Evolutionary conservation across 1,284 basidiomycete species (phyloP).

Genomic region (Apiotrichum veenhuisii): DNA sequence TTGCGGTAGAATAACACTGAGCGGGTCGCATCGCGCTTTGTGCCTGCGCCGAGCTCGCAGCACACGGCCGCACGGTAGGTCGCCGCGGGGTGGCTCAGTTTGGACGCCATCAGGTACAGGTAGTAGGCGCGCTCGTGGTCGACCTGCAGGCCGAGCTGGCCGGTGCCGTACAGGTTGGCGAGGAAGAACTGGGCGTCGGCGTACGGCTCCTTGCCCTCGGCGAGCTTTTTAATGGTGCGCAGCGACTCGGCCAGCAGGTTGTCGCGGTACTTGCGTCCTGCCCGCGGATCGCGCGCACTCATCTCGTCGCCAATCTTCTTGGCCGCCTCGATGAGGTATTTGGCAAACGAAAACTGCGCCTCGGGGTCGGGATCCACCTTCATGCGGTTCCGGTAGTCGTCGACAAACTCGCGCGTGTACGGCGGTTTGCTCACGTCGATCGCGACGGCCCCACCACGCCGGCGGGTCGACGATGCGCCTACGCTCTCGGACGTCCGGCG

Average conservation of each 20-base stretch:
- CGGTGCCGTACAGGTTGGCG: conserved; percentile 95
- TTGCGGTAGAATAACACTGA: conserved; percentile 96
- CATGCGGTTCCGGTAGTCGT: conserved; percentile 93
- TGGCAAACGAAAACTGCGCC: conserved; percentile 95
- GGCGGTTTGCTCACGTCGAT: conserved; percentile 81
- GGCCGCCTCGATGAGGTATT: conserved; percentile 98
- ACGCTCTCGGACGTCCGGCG: conserved; percentile 53
- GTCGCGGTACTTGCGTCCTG: conserved; percentile 79
- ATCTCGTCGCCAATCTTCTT: conserved; percentile 86
- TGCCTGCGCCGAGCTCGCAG: conserved; percentile 99
- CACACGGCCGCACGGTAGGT: conserved; percentile 98
- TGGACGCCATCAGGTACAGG: conserved; percentile 94
- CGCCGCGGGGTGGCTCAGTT: conserved; percentile 92
- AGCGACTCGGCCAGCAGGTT: conserved; percentile 80
- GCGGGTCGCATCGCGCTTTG: conserved; percentile 76
- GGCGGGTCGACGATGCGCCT: conserved; percentile 52
- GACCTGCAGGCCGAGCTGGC: conserved; percentile 85
- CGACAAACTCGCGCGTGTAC: conserved; percentile 93
- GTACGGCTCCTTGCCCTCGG: conserved; percentile 62
- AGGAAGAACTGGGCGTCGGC: conserved; percentile 99
- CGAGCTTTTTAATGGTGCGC: conserved; percentile 82
- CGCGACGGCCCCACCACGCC: conserved; percentile 58
- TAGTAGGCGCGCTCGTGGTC: conserved; percentile 98
- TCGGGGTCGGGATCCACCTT: conserved; percentile 98
- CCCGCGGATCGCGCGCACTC: conserved; percentile 48